Evolutionary conservation across 768 basidiomycete species (phyloP), one percentile per base, ranked within the genome.

Genomic region (Termitomyces sp.): DNA sequence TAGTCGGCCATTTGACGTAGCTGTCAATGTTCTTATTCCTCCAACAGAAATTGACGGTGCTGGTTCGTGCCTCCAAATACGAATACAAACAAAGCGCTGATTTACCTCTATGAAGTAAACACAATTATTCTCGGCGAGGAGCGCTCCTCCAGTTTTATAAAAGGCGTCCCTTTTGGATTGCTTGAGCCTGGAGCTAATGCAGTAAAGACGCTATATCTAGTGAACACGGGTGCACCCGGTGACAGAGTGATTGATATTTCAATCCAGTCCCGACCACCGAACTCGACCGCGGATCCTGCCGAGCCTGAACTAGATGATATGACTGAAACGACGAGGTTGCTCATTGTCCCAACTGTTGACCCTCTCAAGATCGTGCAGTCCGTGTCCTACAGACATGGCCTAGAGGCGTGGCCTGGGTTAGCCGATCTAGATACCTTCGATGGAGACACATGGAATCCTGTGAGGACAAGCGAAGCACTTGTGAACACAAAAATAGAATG

Each of bases 221-320:
- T 76, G 41, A 85, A 81, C 62, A 75, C 77, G 0, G 87, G 91
- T 15, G 80, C 79, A 1, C 73, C 81, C 1, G 91, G 89, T 2
- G 83, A 89, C 53, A 81, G 93, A 45, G 78, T 84, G 45, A 70
- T 97, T 54, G 94, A 97, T 66, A 74, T 96, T 36, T 94, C 92
- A 0, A 73, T 95, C 36, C 87, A 86, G 56, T 87, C 91, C 9
- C 76, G 74, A 24, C 66, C 79, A 26, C 61, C 57, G 5, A 58
- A 73, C n/a, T 68, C 78, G 28, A 60, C 46, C 7, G 63, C 66
- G 20, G 68, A 67, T 29, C 61, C 68, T 56, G 51, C 64, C 24
- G 63, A 67, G 31, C 63, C 66, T 31, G 65, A 67, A 39, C 61
- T 60, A 10, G 63, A 65, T 58, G 75, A 69, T 63, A 72, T 64